Conservation (phyloP, 2,329 filamentous ascomycete species). For the Pseudopyricularia javanii region DNA sequence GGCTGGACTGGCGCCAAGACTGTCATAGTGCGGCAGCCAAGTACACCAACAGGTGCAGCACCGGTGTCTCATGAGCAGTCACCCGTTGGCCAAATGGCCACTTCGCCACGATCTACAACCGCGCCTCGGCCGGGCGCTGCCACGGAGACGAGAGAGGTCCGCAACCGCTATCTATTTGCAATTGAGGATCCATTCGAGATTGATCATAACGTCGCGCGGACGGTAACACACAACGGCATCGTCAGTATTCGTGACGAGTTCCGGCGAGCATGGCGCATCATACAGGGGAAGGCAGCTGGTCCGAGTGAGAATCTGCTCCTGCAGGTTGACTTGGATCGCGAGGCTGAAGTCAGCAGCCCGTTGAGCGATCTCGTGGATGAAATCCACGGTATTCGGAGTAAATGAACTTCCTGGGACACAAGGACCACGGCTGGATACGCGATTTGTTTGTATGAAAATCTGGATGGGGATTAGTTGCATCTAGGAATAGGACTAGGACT, state of each 20-base stretch:
- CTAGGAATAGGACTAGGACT: background rate
- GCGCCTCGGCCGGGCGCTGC: conserved; percentile 6
- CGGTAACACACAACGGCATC: conserved; percentile 73
- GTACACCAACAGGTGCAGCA: conserved; percentile 3
- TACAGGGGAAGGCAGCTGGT: conserved; percentile 29
- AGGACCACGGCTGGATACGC: background rate
- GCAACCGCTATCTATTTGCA: conserved; percentile 72
- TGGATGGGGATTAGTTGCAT: background rate
- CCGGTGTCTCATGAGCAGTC: background rate
- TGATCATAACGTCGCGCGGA: conserved; percentile 79
- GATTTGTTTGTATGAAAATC: background rate
- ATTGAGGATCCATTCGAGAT: conserved; percentile 88
- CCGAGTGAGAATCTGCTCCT: conserved; percentile 37
- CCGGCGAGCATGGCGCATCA: conserved; percentile 63
- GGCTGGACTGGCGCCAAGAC: conserved; percentile 80
- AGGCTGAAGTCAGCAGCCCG: conserved; percentile 18
- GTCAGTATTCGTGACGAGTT: conserved; percentile 77
- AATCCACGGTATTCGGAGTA: conserved; percentile 18
- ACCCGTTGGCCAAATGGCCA: background rate
- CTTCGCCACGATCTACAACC: conserved; percentile 5
- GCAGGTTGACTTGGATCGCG: conserved; percentile 27
- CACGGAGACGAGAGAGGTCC: conserved; percentile 51
- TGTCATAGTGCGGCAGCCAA: conserved; percentile 34
- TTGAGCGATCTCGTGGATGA: conserved; percentile 26
- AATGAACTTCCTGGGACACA: background rate